These are phyloP conservation scores for Metschnikowia corniflorae DNA, from an alignment of 805 yeast species.

Conservation along the genomic window DNA sequence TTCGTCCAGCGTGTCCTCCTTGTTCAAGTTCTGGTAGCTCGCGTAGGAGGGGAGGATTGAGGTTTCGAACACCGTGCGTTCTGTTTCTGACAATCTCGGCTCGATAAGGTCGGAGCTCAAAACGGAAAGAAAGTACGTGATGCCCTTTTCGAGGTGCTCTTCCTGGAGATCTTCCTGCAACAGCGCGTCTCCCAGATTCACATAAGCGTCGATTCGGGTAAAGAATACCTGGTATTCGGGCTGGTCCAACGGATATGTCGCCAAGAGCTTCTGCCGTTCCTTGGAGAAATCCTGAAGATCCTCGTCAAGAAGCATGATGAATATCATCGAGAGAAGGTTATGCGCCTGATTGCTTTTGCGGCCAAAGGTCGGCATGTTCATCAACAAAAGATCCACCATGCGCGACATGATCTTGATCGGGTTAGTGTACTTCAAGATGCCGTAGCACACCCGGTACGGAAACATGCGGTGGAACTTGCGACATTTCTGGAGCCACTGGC, in stretches of 20 bases:
- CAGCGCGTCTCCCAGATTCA: constrained; percentile 48
- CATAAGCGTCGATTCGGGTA: constrained; percentile 42
- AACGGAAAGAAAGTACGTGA: constrained; percentile 62
- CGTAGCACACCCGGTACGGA: constrained; percentile 77
- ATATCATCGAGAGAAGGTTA: constrained; percentile 63
- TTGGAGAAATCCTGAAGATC: constrained; percentile 59
- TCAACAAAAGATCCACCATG: constrained; percentile 76
- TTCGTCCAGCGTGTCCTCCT: constrained; percentile 10
- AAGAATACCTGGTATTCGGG: constrained; percentile 26
- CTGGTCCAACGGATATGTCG: constrained; percentile 34
- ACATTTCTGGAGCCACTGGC: constrained; percentile 68
- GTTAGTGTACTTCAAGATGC: constrained; percentile 76
- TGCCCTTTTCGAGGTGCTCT: constrained; percentile 69
- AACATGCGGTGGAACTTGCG: constrained; percentile 69
- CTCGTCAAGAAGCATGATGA: constrained; percentile 69
- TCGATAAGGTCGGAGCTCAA: constrained; percentile 19
- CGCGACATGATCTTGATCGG: constrained; percentile 82
- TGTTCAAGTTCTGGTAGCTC: constrained; percentile 20
- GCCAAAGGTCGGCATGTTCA: constrained; percentile 33
- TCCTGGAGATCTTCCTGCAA: constrained; percentile 40
- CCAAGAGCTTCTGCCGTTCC: constrained; percentile 47
- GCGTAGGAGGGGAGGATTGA: constrained; percentile 19
- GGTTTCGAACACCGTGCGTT: constrained; percentile 5
- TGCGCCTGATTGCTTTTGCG: constrained; percentile 18
- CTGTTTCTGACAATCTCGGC: constrained; percentile 18